phyloP scores from a whole-genome alignment of 768 basidiomycete species.

The Tephrocybe rancida region DNA sequence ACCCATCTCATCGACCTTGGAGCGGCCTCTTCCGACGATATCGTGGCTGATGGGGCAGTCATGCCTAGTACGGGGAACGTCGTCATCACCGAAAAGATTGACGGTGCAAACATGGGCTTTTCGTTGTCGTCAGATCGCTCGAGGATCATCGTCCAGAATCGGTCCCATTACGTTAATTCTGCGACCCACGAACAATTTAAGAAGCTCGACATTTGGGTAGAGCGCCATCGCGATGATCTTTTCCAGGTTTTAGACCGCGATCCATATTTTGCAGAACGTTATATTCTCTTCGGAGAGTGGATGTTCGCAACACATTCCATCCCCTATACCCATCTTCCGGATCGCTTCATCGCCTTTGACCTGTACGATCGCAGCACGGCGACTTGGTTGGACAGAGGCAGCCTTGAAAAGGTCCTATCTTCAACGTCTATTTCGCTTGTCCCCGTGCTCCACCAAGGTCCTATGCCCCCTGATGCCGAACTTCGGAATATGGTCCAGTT shows the following conservation, averaged over 20 bases:
- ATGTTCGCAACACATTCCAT: slow-evolving; percentile 64
- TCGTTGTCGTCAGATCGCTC: slow-evolving; percentile 50
- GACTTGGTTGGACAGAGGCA: slow-evolving; percentile 39
- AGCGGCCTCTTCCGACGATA: slow-evolving; percentile 55
- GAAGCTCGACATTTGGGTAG: slow-evolving; percentile 57
- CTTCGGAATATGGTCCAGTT: slow-evolving; percentile 48
- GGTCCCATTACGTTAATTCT: slow-evolving; percentile 60
- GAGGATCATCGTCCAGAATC: slow-evolving; percentile 58
- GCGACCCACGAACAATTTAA: slow-evolving; percentile 64
- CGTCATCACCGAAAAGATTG: slow-evolving; percentile 64
- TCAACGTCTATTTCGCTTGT: slow-evolving; percentile 43
- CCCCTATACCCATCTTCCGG: slow-evolving; percentile 53
- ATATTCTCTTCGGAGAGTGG: slow-evolving; percentile 67
- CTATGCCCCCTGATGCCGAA: slow-evolving; percentile 39
- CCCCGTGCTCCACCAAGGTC: slow-evolving; percentile 45
- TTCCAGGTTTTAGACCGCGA: slow-evolving; percentile 46
- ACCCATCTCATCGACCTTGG: slow-evolving; percentile 61
- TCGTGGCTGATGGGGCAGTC: slow-evolving; percentile 32
- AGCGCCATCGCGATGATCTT: slow-evolving; percentile 46
- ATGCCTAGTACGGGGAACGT: slow-evolving; percentile 30
- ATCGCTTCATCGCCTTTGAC: slow-evolving; percentile 61
- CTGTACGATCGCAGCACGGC: slow-evolving; percentile 53
- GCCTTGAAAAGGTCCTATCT: slow-evolving; percentile 34
- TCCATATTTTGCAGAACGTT: slow-evolving; percentile 56
- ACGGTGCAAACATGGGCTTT: slow-evolving; percentile 71